Evolutionary conservation across 148 eudicot genomes (phyloP).

Genomic region (Limonium bicolor): DNA sequence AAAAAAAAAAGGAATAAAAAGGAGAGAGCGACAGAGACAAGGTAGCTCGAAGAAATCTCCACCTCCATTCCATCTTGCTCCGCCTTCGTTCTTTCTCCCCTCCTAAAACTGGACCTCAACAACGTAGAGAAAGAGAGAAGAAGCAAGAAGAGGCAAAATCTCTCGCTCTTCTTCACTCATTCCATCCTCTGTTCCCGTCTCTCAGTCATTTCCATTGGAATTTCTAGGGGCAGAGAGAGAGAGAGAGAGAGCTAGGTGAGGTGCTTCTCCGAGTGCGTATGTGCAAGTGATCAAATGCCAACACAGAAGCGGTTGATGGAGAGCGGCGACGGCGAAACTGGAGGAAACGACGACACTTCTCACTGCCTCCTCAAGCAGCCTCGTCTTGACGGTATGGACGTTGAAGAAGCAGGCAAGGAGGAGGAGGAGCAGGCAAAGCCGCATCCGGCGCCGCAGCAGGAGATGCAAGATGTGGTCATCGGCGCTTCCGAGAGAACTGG

Average conservation of each 20-base stretch:
- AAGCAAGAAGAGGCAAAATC: slow-evolving; percentile 2
- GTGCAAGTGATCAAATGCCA: slow-evolving; percentile 3
- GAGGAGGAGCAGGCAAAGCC: background rate
- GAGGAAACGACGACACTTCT: background rate
- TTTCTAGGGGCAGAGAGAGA: no score
- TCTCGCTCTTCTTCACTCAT: background rate
- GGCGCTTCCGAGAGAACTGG: background rate
- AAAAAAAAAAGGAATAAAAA: no score
- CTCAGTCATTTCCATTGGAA: no score
- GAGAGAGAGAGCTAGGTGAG: no score
- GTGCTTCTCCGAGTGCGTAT: no score
- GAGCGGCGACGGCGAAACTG: background rate
- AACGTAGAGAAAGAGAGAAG: slow-evolving; percentile 1
- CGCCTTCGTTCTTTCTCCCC: slow-evolving; percentile 3
- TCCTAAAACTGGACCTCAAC: slow-evolving; percentile 1
- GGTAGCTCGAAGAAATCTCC: slow-evolving; percentile 6
- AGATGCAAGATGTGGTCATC: background rate
- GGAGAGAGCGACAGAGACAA: background rate
- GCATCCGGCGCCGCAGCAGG: background rate
- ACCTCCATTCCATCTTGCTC: no score
- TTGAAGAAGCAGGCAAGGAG: background rate
- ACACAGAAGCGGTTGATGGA: background rate
- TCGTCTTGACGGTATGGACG: background rate
- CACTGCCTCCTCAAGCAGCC: background rate
- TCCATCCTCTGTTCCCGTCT: background rate